Evolutionary conservation across 108 stramenopile genomes (phyloP), one percentile per base, ranked within the genome.

Genomic region (Cyclotella choctawhatcheeana): DNA sequence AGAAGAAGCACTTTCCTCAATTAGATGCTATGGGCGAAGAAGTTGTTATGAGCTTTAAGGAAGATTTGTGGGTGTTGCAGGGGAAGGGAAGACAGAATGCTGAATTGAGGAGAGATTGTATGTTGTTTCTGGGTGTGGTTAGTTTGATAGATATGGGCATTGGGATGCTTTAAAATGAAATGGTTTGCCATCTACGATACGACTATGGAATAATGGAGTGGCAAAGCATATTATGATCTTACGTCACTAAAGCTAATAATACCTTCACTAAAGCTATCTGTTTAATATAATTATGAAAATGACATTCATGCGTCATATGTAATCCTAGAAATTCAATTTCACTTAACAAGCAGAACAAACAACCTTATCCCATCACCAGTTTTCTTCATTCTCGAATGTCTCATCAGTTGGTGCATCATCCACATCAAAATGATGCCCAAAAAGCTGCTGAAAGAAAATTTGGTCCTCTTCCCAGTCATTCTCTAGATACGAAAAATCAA

Each of bases 11-110:
- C 65, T 94, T 96, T 70, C 79, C 69, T 8, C 94, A 95, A 56
- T 79, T 93, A 69, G 90, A 95, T 82, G 76, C 74, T 30, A 69
- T 95, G 0, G 90, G 90, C 26, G 79, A 77, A 35, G 94, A 95
- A 67, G 78, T 91, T 26, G 6, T 86, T 0, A 82, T 82, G 51
- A 89, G 91, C 53, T 93, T 89, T 55, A 88, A 90, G 14, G 92
- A 95, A 44, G 88, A 95, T 69, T 64, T 95, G 44, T 86, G 87
- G 86, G 86, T 95, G 31, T 31, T 75, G 37, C 94, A 95, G 72
- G 94, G 94, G 10, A 87, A 81, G 67, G 68, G 86, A 63, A 73
- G 94, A 33, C 89, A 95, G 67, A 87, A 85, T 62, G 58, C 27
- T 20, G 89, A 93, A 53, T 61, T 92, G 62, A 65, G 69, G 26